Evolutionary conservation across 768 basidiomycete species (phyloP), one percentile per base, ranked within the genome.

Genomic region (Sistotremastrum suecicum): DNA sequence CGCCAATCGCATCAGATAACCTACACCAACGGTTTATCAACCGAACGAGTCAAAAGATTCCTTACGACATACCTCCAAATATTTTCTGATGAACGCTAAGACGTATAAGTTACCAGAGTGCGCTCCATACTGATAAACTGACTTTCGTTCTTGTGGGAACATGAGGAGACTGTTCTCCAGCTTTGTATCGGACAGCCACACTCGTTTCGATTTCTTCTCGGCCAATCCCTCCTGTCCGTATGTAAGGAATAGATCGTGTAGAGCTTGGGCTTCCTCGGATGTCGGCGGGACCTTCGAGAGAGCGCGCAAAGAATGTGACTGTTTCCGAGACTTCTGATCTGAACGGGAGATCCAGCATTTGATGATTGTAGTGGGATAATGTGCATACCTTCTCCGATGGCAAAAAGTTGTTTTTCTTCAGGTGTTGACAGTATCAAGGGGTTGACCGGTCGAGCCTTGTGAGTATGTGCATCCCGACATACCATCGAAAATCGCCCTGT

Each of bases 401-500:
- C 60, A 53, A 72, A 72, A 28, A 89, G 63, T 1, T 66, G 64
- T 31, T 69, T 60, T 58, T 89, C 86, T 53, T 83, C 82, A 3
- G 71, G 61, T 0, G 76, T 77, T 11, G 68, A 62, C 30, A 80
- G 65, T 5, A 69, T 60, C 9, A 91, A 64, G 5, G 73, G 74
- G 52, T 82, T 80, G 29, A 90, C 77, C 6, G 70, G 61, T 35
- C 70, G 65, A 0, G 86, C 77, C 43, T 69, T 71, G 50, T 80
- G 75, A 3, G 82, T 83, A 9, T 59, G 58, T 0, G 80, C 72
- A 54, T 88, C 79, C 47, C 85, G 66, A 56, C 83, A 87, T 5
- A 89, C 86, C 86, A 90, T 90, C 0, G 80, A 80, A 64, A 90
- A 90, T n/a, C 86, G 76, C n/a, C 88, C 87, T 86, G 41, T 3